Evolutionary conservation across 805 yeast genomes (phyloP).

Genomic region (Wickerhamiella dianesei): DNA sequence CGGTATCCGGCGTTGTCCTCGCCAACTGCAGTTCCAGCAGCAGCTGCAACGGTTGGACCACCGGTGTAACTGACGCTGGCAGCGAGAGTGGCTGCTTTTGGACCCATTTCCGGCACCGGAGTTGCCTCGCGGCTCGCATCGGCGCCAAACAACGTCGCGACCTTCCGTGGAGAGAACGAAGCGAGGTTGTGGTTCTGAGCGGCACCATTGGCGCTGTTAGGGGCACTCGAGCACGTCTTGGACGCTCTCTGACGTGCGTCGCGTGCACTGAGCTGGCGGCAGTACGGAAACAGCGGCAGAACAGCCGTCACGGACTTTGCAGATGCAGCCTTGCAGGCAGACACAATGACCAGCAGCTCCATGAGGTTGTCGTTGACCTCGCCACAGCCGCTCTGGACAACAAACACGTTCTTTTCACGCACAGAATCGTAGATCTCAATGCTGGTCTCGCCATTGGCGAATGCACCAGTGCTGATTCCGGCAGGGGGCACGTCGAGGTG

Average conservation of each 20-base stretch:
- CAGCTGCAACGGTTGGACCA: background rate
- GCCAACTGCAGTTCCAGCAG: background rate
- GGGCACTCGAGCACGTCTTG: background rate
- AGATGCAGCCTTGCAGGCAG: slow-evolving; percentile 88
- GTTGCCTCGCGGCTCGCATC: slow-evolving; percentile 5
- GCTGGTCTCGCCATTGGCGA: slow-evolving; percentile 83
- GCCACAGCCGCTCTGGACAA: slow-evolving; percentile 77
- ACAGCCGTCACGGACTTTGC: slow-evolving; percentile 84
- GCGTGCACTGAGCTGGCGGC: slow-evolving; percentile 91
- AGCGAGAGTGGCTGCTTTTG: background rate
- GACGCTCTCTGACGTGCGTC: slow-evolving; percentile 30
- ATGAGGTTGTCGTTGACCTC: slow-evolving; percentile 77
- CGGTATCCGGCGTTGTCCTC: slow-evolving; percentile 47
- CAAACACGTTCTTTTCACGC: slow-evolving; percentile 90
- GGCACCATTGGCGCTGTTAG: slow-evolving; percentile 1
- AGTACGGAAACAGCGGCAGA: slow-evolving; percentile 85
- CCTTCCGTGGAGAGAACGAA: slow-evolving; percentile 13
- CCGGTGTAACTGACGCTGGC: background rate
- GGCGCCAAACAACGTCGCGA: slow-evolving; percentile 13
- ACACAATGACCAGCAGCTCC: slow-evolving; percentile 67
- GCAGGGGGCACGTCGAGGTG: slow-evolving; percentile 66
- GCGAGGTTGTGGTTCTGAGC: slow-evolving; percentile 1
- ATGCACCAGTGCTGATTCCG: slow-evolving; percentile 34
- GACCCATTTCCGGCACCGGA: background rate
- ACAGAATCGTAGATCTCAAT: slow-evolving; percentile 79